Base-by-base conservation (phyloP, 805 yeast species). In the Yamadazyma insecticola region DNA sequence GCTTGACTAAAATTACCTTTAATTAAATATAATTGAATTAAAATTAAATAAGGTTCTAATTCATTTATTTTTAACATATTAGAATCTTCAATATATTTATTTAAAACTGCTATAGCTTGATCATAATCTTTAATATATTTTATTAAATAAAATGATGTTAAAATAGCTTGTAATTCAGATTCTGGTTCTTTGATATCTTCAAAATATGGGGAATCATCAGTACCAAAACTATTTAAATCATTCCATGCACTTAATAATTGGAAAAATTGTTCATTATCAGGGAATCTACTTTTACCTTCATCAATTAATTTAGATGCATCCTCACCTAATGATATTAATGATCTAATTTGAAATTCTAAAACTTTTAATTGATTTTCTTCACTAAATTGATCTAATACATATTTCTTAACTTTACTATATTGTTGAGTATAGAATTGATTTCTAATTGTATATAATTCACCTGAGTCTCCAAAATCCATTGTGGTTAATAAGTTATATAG, bases 391-490 rank as follows among this genome's bases (percentile, higher is more conserved):
- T 57, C 63, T 20, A 62, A 35, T 22, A 51, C 26, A 31, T 67
- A 63, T 5, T 59, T 49, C 27, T 60, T 44, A 3, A 72, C 74
- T 43, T 67, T 62, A 9, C 57, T 47, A 48, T 67, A 74, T 45
- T 76, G 78, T 29, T 78, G 76, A 9, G 81, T 72, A 53, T 71
- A 78, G 57, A 76, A 79, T 36, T 72, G 74, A 46, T 75, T 79
- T 42, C 75, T 69, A 16, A 78, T 53, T 12, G 65, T 67, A 53
- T 67, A 78, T 22, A 74, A 62, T 45, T 76, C 81, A 51, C 68
- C 67, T 5, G 69, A 60, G 40, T 63, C 70, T 26, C 61, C 48
- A 33, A 60, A 60, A 37, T 59, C 64, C 71, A 64, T 64, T n/a
- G n/a, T n/a, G n/a, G n/a, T n/a, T n/a, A n/a, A n/a, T n/a, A n/a